Base-by-base conservation (phyloP, 305 asterid species). In the Fraxinus paxiana region DNA sequence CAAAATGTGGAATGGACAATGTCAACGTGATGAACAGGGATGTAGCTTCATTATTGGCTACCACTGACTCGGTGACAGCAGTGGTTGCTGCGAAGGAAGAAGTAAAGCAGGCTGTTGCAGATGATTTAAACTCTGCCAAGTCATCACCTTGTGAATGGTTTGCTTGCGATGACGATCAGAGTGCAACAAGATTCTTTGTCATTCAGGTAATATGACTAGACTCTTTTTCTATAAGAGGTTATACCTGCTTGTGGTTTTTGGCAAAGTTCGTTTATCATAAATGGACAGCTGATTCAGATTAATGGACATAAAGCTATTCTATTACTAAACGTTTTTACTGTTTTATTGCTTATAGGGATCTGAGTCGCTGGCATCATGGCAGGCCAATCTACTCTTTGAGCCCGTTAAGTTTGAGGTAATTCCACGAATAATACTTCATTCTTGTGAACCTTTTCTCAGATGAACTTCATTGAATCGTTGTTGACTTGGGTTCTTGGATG, bases 281-380 rank as follows among this genome's bases (percentile, higher is more conserved):
- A 13, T 13, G 56, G 56, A 46, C 56, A 3, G 6, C 56, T 46
- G 18, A 13, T 46, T 46, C 18, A 4, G 56, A 46, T 13, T 46
- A 46, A 13, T 46, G 56, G 56, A 46, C 17, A 46, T 46, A 13
- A 13, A 46, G 56, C 17, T 46, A 46, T 46, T 13, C 56, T 2
- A 13, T 46, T 46, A 46, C 17, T 46, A 46, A 46, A 46, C 4
- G 17, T 46, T 46, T 13, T 13, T 46, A 13, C 77, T 63, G 38
- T 61, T 83, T 7, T 17, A 12, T 81, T 72, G 28, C 37, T 81
- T 80, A 31, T 88, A 95, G 98, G 99, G 99, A 75, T 96, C 99
- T 0, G 99, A 96, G 84, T 90, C 99, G 1, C 67, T 96, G 79
- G 93, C 97, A 81, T 96, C 99, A 3, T 96, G 99, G 99, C 93